phyloP scores from a whole-genome alignment of 768 basidiomycete species.

The Boletus bicolor region DNA sequence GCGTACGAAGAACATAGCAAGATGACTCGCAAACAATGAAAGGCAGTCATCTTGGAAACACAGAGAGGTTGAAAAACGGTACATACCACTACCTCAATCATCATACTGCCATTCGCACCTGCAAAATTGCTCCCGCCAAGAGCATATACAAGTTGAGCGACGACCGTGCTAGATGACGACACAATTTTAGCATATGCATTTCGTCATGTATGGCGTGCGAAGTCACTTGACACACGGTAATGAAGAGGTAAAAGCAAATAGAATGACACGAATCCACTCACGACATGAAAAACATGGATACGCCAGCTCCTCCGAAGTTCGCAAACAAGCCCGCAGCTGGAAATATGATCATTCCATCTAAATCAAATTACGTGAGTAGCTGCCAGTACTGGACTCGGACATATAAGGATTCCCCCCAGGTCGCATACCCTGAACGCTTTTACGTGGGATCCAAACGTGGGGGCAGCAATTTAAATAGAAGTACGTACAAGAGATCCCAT shows the following conservation, averaged over 20 bases:
- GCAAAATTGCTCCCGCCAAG: conserved; percentile 86
- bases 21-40: not conserved
- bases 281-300: conserved; percentile 94
- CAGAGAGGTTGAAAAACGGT: not conserved
- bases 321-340: conserved; percentile 79
- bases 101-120: conserved; percentile 92
- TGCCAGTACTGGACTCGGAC: not conserved
- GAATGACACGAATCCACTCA: conserved; percentile 32
- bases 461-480: not conserved
- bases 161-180: conserved; percentile 48
- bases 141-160: conserved; percentile 83
- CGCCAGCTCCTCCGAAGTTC: conserved; percentile 81
- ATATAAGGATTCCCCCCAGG: not conserved
- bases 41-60: not conserved
- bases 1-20: not conserved
- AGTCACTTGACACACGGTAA: not conserved
- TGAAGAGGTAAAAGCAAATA: not conserved
- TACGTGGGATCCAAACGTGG: conserved; percentile 2
- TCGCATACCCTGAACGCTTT: conserved; percentile 2
- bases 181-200: not conserved
- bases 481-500: conserved; percentile 84
- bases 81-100: conserved; percentile 95
- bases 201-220: not conserved
- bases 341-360: conserved; percentile 96
- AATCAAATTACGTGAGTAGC: conserved; percentile 7